Conservation (phyloP, 768 basidiomycete genomes). For the Leccinum longicurvipes region DNA sequence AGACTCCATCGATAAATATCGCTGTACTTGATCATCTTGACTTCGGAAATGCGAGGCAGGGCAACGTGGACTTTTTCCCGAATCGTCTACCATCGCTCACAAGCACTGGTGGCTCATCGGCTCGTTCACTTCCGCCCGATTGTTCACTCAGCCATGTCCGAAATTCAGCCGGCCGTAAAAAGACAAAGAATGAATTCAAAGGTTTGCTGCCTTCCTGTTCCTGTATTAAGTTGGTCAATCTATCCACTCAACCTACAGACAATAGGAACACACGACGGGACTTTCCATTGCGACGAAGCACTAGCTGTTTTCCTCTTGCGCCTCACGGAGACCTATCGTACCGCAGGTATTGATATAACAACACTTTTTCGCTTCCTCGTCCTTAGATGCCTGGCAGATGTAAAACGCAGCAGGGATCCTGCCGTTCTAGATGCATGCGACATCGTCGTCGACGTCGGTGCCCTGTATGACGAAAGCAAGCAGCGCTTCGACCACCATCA, state of each 20-base stretch:
- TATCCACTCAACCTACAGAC: slow-evolving; percentile 39
- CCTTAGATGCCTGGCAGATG: slow-evolving; percentile 34
- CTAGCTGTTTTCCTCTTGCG: slow-evolving; percentile 88
- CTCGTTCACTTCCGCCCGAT: background rate
- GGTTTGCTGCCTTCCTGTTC: slow-evolving; percentile 17
- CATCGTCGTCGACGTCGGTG: slow-evolving; percentile 96
- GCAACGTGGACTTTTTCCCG: background rate
- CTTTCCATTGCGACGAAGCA: slow-evolving; percentile 97
- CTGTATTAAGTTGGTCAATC: background rate
- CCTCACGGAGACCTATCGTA: slow-evolving; percentile 68
- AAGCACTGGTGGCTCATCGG: background rate
- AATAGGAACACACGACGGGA: slow-evolving; percentile 94
- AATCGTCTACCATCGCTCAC: background rate
- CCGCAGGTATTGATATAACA: slow-evolving; percentile 53
- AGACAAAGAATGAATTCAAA: slow-evolving; percentile 45
- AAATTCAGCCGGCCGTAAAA: slow-evolving; percentile 32
- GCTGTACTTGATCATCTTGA: background rate
- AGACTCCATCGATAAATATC: slow-evolving; percentile 8
- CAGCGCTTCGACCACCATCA: slow-evolving; percentile 96
- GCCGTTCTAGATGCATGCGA: slow-evolving; percentile 72
- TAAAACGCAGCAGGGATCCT: slow-evolving; percentile 75
- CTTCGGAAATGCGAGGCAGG: background rate
- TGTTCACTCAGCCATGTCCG: slow-evolving; percentile 16
- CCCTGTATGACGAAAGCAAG: slow-evolving; percentile 76
- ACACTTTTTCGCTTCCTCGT: background rate